Evolutionary conservation across 2,329 filamentous ascomycete species (phyloP), one percentile per base, ranked within the genome.

Genomic region (Westerdykella sp.): DNA sequence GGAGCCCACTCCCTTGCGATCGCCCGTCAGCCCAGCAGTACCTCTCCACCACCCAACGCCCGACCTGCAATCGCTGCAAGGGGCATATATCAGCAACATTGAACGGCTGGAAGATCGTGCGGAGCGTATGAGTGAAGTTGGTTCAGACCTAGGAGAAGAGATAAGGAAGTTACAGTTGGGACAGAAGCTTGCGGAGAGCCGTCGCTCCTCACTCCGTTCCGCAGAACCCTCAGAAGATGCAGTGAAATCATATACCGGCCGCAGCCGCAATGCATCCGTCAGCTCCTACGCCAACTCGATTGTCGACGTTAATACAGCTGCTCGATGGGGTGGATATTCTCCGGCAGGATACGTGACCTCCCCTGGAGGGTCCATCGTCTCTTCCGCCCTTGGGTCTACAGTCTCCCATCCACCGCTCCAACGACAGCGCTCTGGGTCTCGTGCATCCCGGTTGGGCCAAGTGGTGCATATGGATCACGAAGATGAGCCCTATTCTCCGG

Each of bases 71-170:
- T 73, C 74, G 40, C 73, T 81, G 43, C 78, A 81, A 45, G 79
- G 77, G 21, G 79, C 79, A 25, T 81, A 79, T 60, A 69, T 76
- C 14, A 76, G 75, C 60, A 88, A 84, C 69, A 81, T 90, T 49
- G 80, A 83, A 51, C 79, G 82, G 39, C 78, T 90, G 49, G 85
- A 91, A 66, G 81, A 84, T 51, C 83, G 81, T 10, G 85, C 85
- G 39, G 85, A 89, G 66, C 77, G 81, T 51, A 73, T 90, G 64
- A 86, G 83, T 54, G 78, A 79, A 70, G 83, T 81, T 44, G 75
- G 75, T 37, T 85, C 82, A 49, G 87, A 85, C 48, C 85, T 89
- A 58, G 84, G 85, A 56, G 80, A 85, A 70, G 84, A 86, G 54
- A 90, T 89, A 55, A 78, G 84, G 46, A 80, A 84, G 57, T 73